Evolutionary conservation across 2,329 filamentous ascomycete species (phyloP), one percentile per base, ranked within the genome.

Genomic region (Exophiala spinifera): DNA sequence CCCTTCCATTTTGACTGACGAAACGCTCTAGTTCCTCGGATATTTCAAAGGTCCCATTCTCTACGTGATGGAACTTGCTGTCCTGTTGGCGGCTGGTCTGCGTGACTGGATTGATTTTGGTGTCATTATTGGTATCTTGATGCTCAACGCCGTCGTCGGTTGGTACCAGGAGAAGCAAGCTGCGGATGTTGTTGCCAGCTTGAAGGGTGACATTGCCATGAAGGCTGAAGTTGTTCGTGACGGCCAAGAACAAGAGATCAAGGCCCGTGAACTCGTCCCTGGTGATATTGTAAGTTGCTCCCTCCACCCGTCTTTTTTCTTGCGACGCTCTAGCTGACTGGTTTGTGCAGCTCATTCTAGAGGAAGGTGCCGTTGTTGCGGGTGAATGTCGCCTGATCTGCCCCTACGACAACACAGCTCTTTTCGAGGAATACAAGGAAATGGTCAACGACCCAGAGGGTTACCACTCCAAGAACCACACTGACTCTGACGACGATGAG

Each of bases 141-240:
- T 85, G 68, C 83, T 90, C 60, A 90, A 90, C 75, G 86, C 86
- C 62, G 75, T 85, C 61, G 86, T 89, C 70, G 86, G 86, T 77
- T 89, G 86, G 82, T 89, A 89, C 72, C 86, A 89, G 71, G 86
- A 89, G 74, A 89, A 89, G 77, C 86, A 89, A 73, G 86, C 86
- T 65, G 86, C 85, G 63, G 86, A 89, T 72, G 85, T 89, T 66
- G 86, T 88, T 66, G 86, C 86, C 53, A 82, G 77, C 60, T 75
- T 89, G 59, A 89, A 89, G 77, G 86, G 86, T 75, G 86, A 89
- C 67, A 89, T 90, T 67, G 86, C 86, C 65, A 86, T 89, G 83
- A 86, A 83, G 73, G 82, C 84, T 45, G 77, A 75, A 59, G 84
- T 86, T 66, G 73, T 89, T 63, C 85, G 86, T 66, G 79, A 87